Base-by-base conservation (phyloP, 352 stramenopile genomes). In the Globisporangium camurandrum region DNA sequence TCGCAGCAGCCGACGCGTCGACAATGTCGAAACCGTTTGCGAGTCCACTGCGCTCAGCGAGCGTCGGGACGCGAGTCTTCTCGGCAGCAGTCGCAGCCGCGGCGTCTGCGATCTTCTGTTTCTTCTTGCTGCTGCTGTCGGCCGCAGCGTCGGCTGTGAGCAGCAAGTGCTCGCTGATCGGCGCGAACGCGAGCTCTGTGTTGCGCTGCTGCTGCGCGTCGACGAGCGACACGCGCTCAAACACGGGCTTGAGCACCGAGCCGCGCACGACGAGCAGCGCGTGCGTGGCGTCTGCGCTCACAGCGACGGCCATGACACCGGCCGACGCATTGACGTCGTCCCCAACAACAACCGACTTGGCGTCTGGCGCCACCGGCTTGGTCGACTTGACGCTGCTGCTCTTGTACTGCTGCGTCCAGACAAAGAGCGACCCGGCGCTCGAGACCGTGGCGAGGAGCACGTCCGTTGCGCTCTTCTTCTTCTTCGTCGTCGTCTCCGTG, bases 371-470 rank as follows among this genome's bases (percentile, higher is more conserved):
- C 30, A 93, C 61, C 14, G 77, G 82, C 63, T 90, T 88, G 11
- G 73, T 74, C 4, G 77, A 74, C 52, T 79, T 64, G 9, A 56
- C 49, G 8, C 30, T 34, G 46, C 71, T 51, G 4, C 64, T 56
- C 41, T 84, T 68, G 61, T 88, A 84, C 63, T 81, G 79, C 54
- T 86, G 72, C 41, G 65, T 48, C 79, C 79, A 93, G 22, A 91
- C 46, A 50, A 86, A 88, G 41, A 90, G 65, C 22, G 72, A 66
- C 17, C 82, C 82, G 9, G 75, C 75, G 16, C 62, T 62, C 2
- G 78, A 67, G n/a, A 83, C 81, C 4, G 66, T 69, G 3, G 65
- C 64, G 9, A 93, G 64, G 24, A 86, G 49, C 53, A 91, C 49
- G 45, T 88, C 67, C 28, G 71, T 71, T 54, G 84, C 84, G 57